phyloP scores from a whole-genome alignment of 2,329 filamentous ascomycete species.

The Ceratocystis cacaofunesta region DNA sequence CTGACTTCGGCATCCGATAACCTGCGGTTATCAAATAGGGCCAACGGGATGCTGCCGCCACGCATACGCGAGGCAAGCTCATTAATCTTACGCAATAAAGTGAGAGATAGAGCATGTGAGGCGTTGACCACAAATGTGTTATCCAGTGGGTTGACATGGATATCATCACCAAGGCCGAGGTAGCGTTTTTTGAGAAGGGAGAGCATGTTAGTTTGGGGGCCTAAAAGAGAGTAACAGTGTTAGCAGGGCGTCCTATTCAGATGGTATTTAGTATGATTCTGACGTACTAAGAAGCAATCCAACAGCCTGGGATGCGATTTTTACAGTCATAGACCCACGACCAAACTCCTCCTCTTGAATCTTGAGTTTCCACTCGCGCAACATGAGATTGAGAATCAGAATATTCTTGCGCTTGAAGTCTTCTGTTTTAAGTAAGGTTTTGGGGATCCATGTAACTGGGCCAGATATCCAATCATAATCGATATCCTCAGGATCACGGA shows the following conservation, averaged over 20 bases:
- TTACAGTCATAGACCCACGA: conserved; percentile 29
- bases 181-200: conserved; percentile 23
- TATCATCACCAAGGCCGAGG: conserved; percentile 20
- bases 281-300: conserved; percentile 32
- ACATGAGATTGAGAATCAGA: conserved; percentile 31
- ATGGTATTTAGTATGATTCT: neutral
- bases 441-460: conserved; percentile 30
- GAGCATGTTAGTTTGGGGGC: conserved; percentile 18
- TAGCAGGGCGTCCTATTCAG: neutral
- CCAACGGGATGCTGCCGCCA: conserved; percentile 21
- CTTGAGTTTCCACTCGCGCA: conserved; percentile 35
- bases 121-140: conserved; percentile 16
- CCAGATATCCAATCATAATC: conserved; percentile 30
- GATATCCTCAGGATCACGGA: conserved; percentile 10
- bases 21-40: conserved; percentile 17
- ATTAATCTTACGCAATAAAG: conserved; percentile 27
- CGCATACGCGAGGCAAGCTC: conserved; percentile 21
- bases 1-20: conserved; percentile 20
- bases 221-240: neutral
- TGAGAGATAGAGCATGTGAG: conserved; percentile 15
- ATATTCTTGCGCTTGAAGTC: conserved; percentile 26
- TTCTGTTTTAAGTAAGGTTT: conserved; percentile 12
- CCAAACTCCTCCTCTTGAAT: conserved; percentile 31
- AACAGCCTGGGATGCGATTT: conserved; percentile 29
- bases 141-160: conserved; percentile 14